These are phyloP conservation scores for Scleroderma bovista DNA, from an alignment of 768 basidiomycete genomes.

Conservation along the genomic window DNA sequence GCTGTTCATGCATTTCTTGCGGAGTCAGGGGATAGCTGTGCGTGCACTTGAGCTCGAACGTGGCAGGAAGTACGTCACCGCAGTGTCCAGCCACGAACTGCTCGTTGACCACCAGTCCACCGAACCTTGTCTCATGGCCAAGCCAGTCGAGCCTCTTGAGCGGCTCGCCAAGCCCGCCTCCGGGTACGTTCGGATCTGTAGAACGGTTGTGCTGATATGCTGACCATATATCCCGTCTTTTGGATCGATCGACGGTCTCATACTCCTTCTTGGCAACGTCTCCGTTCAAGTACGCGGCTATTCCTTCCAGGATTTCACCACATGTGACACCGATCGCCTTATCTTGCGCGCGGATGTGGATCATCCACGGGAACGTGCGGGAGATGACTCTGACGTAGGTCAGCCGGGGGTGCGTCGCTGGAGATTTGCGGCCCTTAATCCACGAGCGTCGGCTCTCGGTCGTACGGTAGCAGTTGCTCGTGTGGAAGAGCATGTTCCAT, in stretches of 20 bases:
- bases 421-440: conserved; percentile 57
- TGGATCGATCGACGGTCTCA: conserved; percentile 31
- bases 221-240: conserved; percentile 39
- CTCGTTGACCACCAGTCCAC: conserved; percentile 50
- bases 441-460: conserved; percentile 60
- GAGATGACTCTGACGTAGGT: conserved; percentile 49
- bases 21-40: conserved; percentile 41
- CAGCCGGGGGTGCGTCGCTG: conserved; percentile 62
- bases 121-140: conserved; percentile 52
- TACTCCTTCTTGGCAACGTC: conserved; percentile 51
- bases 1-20: conserved; percentile 46
- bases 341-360: conserved; percentile 43
- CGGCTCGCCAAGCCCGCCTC: conserved; percentile 57
- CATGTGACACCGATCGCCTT: conserved; percentile 56
- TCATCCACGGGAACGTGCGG: conserved; percentile 48
- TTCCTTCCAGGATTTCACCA: conserved; percentile 54
- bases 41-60: conserved; percentile 53
- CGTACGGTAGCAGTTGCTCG: conserved; percentile 56
- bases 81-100: conserved; percentile 37
- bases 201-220: conserved; percentile 66
- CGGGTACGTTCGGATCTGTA: conserved; percentile 57
- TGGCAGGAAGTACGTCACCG: conserved; percentile 49
- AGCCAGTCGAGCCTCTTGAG: conserved; percentile 68
- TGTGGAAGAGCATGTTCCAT: conserved; percentile 72
- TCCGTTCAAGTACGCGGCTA: conserved; percentile 46